Evolutionary conservation across 202 grass and related monocot genomes (phyloP).

Genomic region (Saccharum hybrid): DNA sequence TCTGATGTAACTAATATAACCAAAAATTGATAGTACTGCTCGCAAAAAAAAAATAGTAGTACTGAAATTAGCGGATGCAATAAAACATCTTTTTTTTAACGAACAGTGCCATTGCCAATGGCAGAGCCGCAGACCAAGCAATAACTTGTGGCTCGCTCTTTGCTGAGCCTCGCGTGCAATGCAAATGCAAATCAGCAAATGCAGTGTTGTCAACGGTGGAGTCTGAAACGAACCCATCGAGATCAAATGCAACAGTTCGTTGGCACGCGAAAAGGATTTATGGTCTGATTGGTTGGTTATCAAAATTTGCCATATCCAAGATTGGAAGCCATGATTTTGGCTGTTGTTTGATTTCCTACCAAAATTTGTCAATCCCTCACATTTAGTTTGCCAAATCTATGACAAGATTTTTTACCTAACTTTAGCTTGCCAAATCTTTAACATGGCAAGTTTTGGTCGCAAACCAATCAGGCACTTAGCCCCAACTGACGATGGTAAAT

Average conservation of each 20-base stretch:
- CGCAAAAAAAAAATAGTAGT: no score
- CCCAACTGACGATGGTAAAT: neutral
- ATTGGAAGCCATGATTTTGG: no score
- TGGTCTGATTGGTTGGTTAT: no score
- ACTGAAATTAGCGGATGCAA: no score
- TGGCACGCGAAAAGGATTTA: neutral
- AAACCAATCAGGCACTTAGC: neutral
- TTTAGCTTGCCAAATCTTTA: no score
- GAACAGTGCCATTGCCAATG: neutral
- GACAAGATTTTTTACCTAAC: no score
- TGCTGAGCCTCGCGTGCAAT: neutral
- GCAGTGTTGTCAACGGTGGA: neutral
- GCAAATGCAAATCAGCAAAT: neutral
- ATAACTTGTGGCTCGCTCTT: neutral
- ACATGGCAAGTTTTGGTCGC: no score
- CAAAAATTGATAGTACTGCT: neutral
- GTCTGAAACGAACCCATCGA: neutral
- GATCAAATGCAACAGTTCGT: neutral
- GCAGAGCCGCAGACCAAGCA: no score
- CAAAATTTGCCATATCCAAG: no score
- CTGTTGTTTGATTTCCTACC: no score
- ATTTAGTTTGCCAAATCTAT: no score
- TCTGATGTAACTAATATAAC: constrained; percentile 33
- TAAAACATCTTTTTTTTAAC: neutral
- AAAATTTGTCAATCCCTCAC: no score